Conservation (phyloP, 2,329 filamentous ascomycete genomes). For the Ascochyta viciae-villosae region DNA sequence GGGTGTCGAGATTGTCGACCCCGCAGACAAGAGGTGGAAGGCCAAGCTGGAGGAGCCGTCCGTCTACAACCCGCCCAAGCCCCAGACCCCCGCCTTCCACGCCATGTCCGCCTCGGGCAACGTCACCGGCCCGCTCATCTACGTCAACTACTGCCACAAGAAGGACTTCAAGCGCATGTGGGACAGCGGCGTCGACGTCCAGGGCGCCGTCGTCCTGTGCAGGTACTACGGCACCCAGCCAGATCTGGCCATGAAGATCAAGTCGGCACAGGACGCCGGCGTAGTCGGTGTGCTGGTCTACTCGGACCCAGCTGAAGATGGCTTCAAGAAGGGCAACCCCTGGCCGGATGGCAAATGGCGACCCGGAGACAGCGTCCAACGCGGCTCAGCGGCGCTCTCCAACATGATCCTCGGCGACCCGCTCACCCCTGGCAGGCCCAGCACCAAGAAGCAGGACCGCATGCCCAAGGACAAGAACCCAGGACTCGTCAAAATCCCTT, state of each 20-base stretch:
- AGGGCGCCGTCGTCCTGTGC: constrained; percentile 84
- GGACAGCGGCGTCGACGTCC: constrained; percentile 74
- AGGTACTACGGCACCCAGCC: constrained; percentile 77
- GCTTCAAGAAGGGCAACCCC: constrained; percentile 73
- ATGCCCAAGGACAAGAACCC: constrained; percentile 73
- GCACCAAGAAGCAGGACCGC: constrained; percentile 69
- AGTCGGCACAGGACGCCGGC: constrained; percentile 85
- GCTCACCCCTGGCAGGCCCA: constrained; percentile 87
- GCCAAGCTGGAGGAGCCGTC: constrained; percentile 84
- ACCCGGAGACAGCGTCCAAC: constrained; percentile 81
- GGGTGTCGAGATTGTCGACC: constrained; percentile 79
- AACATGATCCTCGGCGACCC: constrained; percentile 89
- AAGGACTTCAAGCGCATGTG: constrained; percentile 80
- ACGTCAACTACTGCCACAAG: constrained; percentile 88
- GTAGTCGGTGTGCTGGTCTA: constrained; percentile 90
- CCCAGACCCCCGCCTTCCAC: constrained; percentile 82
- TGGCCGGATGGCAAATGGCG: constrained; percentile 82
- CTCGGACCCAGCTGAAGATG: constrained; percentile 86
- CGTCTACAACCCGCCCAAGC: constrained; percentile 63
- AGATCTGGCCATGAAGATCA: constrained; percentile 82
- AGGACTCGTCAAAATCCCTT: constrained; percentile 83
- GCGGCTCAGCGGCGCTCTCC: constrained; percentile 80
- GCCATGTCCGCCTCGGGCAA: constrained; percentile 87
- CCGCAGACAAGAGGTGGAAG: constrained; percentile 73
- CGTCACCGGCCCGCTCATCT: constrained; percentile 84